Evolutionary conservation across 805 yeast genomes (phyloP).

Genomic region (Metschnikowia gelsemii): DNA sequence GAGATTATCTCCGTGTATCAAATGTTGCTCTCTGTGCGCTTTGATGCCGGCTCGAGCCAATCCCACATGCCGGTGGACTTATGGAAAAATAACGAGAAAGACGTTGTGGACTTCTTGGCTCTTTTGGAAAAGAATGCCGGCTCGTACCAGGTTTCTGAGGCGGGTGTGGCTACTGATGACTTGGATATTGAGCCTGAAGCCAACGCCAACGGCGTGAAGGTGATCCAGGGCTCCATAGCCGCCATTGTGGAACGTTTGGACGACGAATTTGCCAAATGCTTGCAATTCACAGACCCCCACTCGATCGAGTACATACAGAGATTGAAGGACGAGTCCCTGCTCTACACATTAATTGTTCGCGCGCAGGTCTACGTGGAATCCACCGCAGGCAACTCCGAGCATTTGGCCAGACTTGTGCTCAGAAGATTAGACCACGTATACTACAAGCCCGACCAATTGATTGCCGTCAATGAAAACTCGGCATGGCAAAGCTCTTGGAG

Average conservation of each 20-base stretch:
- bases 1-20: constrained; percentile 77
- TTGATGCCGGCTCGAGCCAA: constrained; percentile 70
- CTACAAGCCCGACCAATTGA: constrained; percentile 81
- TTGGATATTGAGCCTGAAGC: constrained; percentile 66
- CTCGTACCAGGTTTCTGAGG: constrained; percentile 70
- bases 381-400: constrained; percentile 53
- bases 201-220: constrained; percentile 60
- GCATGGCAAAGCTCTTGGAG: constrained; percentile 63
- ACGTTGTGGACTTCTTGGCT: constrained; percentile 60
- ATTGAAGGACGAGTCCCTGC: constrained; percentile 77
- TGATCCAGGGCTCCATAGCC: constrained; percentile 78
- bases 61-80: constrained; percentile 73
- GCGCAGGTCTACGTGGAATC: constrained; percentile 83
- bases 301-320: constrained; percentile 90
- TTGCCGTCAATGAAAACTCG: constrained; percentile 61
- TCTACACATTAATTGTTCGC: constrained; percentile 76
- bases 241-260: constrained; percentile 90
- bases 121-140: constrained; percentile 62
- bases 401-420: constrained; percentile 69
- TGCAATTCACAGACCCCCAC: constrained; percentile 90
- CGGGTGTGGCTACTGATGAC: constrained; percentile 68
- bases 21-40: constrained; percentile 82
- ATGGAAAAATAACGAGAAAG: constrained; percentile 72
- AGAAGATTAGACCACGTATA: constrained; percentile 91
- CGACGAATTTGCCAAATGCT: constrained; percentile 86